phyloP scores from a whole-genome alignment of 2,329 filamentous ascomycete genomes.

The Xylaria sp. region DNA sequence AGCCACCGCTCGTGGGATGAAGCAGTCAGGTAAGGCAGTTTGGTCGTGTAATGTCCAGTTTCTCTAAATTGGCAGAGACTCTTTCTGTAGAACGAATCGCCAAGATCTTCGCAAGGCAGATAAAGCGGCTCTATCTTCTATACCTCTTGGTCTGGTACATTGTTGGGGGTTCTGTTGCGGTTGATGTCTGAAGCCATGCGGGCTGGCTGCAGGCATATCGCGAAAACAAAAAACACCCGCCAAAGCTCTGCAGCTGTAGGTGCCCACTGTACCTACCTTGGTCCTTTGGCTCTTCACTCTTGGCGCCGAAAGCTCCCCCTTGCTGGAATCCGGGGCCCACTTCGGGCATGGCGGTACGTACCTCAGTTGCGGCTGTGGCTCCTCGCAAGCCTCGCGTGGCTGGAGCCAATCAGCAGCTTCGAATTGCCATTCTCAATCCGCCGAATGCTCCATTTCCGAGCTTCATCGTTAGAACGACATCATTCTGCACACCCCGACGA shows the following conservation, averaged over 20 bases:
- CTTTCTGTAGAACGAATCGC: not conserved
- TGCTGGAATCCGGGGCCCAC: not conserved
- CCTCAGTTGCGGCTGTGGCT: conserved; percentile 15
- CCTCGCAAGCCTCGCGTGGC: conserved; percentile 28
- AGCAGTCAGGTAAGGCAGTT: not conserved
- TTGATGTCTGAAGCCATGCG: conserved; percentile 5
- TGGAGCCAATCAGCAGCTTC: conserved; percentile 42
- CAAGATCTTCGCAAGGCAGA: not conserved
- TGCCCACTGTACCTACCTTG: not conserved
- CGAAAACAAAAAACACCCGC: conserved; percentile 27
- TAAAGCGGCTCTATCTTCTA: conserved; percentile 9
- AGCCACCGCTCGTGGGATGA: not conserved
- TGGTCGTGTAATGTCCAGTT: not conserved
- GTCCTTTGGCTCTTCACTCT: not conserved
- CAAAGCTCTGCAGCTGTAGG: conserved; percentile 6
- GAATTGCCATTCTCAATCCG: conserved; percentile 39
- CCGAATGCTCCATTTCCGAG: conserved; percentile 36
- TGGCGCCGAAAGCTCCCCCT: not conserved
- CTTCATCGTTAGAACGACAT: conserved; percentile 32
- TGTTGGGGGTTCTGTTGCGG: not conserved
- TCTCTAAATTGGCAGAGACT: not conserved
- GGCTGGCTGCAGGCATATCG: conserved; percentile 5
- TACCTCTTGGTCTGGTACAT: not conserved
- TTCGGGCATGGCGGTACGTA: not conserved
- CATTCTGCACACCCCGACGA: conserved; percentile 27